A percentile compares a stretch with the other conserved stretches of the same genome.
These are phyloP conservation scores for Hygrocybe coccinea DNA, from an alignment of 768 basidiomycete genomes.

Conservation along the genomic window DNA sequence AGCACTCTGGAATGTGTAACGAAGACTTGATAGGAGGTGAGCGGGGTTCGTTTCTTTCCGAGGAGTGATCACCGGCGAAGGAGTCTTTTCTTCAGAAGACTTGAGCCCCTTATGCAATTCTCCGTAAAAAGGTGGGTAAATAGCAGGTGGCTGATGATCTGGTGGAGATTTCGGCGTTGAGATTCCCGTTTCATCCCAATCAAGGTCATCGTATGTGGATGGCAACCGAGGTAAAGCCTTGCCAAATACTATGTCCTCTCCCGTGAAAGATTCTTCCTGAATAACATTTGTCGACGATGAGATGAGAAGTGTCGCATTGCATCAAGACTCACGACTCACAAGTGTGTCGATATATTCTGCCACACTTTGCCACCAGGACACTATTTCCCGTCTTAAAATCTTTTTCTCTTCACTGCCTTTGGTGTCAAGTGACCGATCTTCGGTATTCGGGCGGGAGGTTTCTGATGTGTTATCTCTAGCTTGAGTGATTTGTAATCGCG, in stretches of 20 bases:
- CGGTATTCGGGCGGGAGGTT: background rate
- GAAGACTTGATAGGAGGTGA: conserved; percentile 43
- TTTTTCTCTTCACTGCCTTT: conserved; percentile 42
- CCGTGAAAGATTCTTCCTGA: conserved; percentile 43
- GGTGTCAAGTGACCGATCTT: conserved; percentile 2
- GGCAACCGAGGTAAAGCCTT: conserved; percentile 60
- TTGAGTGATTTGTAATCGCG: conserved; percentile 52
- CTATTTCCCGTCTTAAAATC: conserved; percentile 54
- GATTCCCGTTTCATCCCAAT: conserved; percentile 18
- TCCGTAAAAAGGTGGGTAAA: background rate
- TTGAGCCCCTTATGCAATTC: conserved; percentile 5
- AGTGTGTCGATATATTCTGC: conserved; percentile 57
- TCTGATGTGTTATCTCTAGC: conserved; percentile 9
- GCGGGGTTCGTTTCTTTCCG: conserved; percentile 25
- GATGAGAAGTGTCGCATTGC: background rate
- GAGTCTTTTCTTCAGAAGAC: background rate
- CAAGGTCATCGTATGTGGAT: conserved; percentile 50
- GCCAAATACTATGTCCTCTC: conserved; percentile 23
- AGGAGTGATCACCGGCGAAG: conserved; percentile 7
- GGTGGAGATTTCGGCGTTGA: background rate
- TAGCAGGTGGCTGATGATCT: background rate
- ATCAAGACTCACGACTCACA: conserved; percentile 32
- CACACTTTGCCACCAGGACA: conserved; percentile 61
- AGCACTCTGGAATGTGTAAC: conserved; percentile 51
- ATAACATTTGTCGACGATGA: background rate